phyloP scores from a whole-genome alignment of 208 protist genomes.

The Leishmania martiniquensis region DNA sequence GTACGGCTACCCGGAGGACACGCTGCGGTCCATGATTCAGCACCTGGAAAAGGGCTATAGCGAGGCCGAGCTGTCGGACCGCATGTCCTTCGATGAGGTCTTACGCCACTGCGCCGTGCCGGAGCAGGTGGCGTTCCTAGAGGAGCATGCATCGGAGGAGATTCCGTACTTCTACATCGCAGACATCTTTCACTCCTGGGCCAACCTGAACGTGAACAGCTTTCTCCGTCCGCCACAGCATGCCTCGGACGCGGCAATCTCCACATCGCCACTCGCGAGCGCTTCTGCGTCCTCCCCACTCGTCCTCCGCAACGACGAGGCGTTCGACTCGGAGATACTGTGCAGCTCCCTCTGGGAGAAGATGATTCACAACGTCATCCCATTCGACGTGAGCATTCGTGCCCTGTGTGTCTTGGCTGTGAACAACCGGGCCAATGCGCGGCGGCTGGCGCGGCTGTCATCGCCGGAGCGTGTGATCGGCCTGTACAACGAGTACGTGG shows the following conservation, averaged over 20 bases:
- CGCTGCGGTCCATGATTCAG: slow-evolving; percentile 55
- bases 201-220: slow-evolving; percentile 45
- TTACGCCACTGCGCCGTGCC: slow-evolving; percentile 65
- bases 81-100: slow-evolving; percentile 82
- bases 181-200: slow-evolving; percentile 87
- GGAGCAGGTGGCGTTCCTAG: slow-evolving; percentile 82
- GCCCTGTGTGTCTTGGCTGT: slow-evolving; percentile 72
- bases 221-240: slow-evolving; percentile 29
- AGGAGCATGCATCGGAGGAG: slow-evolving; percentile 80
- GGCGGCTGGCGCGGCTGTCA: slow-evolving; percentile 35
- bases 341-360: slow-evolving; percentile 71
- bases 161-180: slow-evolving; percentile 93
- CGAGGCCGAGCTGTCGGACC: slow-evolving; percentile 37
- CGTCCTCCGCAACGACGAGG: slow-evolving; percentile 29
- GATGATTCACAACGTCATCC: slow-evolving; percentile 67
- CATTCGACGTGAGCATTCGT: slow-evolving; percentile 80
- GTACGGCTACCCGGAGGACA: slow-evolving; percentile 58
- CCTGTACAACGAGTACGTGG: slow-evolving; percentile 52
- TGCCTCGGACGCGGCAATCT: neutral
- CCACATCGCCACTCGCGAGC: neutral
- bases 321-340: slow-evolving; percentile 63
- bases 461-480: slow-evolving; percentile 40
- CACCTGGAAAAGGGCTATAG: slow-evolving; percentile 48
- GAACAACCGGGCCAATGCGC: slow-evolving; percentile 51
- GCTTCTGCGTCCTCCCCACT: neutral